These are phyloP conservation scores for Aspergillus ostianus DNA, from an alignment of 495 filamentous ascomycete genomes.

Conservation along the genomic window DNA sequence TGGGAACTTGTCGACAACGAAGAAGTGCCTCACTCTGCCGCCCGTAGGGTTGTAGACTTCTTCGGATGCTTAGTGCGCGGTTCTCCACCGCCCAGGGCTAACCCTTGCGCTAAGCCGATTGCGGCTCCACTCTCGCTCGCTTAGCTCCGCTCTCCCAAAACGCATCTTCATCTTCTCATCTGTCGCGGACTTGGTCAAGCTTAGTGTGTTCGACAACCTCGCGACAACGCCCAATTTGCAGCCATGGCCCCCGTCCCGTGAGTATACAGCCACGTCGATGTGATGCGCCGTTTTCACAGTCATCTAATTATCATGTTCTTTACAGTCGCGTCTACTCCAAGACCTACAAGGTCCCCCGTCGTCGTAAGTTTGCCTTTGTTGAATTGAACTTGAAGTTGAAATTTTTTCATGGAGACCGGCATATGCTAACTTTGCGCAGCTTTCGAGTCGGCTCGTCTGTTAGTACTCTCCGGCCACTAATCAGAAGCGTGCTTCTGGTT, in stretches of 20 bases:
- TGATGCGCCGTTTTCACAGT: slow-evolving; percentile 16
- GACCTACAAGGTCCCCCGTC: slow-evolving; percentile 94
- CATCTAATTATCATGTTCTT: slow-evolving; percentile 33
- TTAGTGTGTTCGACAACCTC: slow-evolving; percentile 32
- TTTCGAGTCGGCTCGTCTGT: slow-evolving; percentile 99
- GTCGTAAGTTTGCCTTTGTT: slow-evolving; percentile 45
- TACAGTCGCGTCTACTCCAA: slow-evolving; percentile 78
- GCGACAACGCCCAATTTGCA: slow-evolving; percentile 43
- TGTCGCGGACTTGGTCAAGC: slow-evolving; percentile 26
- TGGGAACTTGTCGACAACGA: slow-evolving; percentile 44
- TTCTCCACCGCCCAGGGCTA: slow-evolving; percentile 18
- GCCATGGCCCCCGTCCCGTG: slow-evolving; percentile 55
- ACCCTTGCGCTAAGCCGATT: slow-evolving; percentile 22
- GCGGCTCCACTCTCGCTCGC: slow-evolving; percentile 15
- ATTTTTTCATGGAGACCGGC: slow-evolving; percentile 6
- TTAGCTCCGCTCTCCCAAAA: slow-evolving; percentile 21
- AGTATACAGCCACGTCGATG: slow-evolving; percentile 28
- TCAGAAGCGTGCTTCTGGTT: slow-evolving; percentile 93
- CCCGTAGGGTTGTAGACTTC: slow-evolving; percentile 25
- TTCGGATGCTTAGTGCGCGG: slow-evolving; percentile 31
- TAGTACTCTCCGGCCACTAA: slow-evolving; percentile 94
- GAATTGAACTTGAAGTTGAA: slow-evolving; percentile 9
- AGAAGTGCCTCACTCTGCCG: slow-evolving; percentile 27
- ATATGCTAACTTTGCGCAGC: slow-evolving; percentile 48
- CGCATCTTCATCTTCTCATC: slow-evolving; percentile 20